A percentile compares a stretch with the other conserved stretches of the same genome.
phyloP scores from a whole-genome alignment of 176 grass and related monocot genomes.

The Metroxylon sagu region DNA sequence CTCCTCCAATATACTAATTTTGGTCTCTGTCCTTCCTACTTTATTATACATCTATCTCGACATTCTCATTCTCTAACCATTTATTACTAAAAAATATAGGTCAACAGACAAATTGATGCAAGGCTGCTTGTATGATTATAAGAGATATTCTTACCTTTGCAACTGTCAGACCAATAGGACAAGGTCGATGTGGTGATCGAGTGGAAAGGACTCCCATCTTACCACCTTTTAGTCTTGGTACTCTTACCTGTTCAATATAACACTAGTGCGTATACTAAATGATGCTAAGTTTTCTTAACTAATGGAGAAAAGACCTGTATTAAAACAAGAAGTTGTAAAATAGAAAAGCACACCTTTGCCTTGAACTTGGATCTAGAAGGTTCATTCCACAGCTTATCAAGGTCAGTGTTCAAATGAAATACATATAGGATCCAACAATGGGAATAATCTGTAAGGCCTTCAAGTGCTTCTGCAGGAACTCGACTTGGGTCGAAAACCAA shows the following conservation, averaged over 20 bases:
- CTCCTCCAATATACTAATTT: no score
- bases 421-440: constrained; percentile 97
- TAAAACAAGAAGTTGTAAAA: constrained; percentile 1
- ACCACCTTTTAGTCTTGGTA: constrained; percentile 76
- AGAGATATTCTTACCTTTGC: constrained; percentile 49
- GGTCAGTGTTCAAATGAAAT: constrained; percentile 86
- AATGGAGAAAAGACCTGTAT: constrained; percentile 4
- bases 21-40: no score
- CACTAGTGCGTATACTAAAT: no score
- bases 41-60: no score
- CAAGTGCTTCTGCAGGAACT: constrained; percentile 53
- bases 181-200: constrained; percentile 82
- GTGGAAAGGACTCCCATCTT: constrained; percentile 89
- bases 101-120: no score
- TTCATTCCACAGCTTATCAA: constrained; percentile 91
- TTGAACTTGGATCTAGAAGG: constrained; percentile 83
- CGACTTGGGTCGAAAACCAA: constrained; percentile 46
- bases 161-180: constrained; percentile 88
- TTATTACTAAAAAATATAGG: no score
- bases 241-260: constrained; percentile 60
- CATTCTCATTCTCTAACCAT: no score
- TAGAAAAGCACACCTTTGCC: constrained; percentile 49
- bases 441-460: constrained; percentile 67
- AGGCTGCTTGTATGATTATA: no score
- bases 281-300: background rate